Conservation (phyloP, 805 yeast genomes). For the Wickerhamiella slavikovae region DNA sequence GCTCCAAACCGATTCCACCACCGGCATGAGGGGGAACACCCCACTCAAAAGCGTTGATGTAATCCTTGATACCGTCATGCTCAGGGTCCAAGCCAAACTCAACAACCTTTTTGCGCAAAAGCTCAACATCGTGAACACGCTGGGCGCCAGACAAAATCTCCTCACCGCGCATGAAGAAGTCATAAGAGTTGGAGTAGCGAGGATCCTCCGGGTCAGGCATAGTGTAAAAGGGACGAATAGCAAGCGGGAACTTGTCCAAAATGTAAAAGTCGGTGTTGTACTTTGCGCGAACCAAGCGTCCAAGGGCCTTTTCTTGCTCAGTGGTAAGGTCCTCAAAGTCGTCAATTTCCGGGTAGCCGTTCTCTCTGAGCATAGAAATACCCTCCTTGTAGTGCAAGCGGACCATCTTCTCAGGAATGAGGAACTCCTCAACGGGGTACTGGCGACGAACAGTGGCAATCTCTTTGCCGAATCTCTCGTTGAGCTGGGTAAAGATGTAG, state of each 20-base stretch:
- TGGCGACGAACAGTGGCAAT: slow-evolving; percentile 81
- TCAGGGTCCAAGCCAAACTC: slow-evolving; percentile 67
- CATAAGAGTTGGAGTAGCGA: slow-evolving; percentile 89
- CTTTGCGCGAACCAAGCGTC: slow-evolving; percentile 77
- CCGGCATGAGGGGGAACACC: slow-evolving; percentile 99
- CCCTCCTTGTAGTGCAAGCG: slow-evolving; percentile 81
- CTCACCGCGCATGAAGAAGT: slow-evolving; percentile 99
- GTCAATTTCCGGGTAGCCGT: slow-evolving; percentile 57
- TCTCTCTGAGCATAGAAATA: slow-evolving; percentile 62
- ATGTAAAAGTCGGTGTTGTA: slow-evolving; percentile 96
- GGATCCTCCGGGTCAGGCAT: slow-evolving; percentile 95
- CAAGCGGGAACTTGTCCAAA: slow-evolving; percentile 94
- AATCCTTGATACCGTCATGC: slow-evolving; percentile 70
- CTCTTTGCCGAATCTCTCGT: slow-evolving; percentile 58
- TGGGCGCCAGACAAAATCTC: slow-evolving; percentile 99
- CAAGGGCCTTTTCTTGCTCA: slow-evolving; percentile 85
- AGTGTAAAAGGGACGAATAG: slow-evolving; percentile 94
- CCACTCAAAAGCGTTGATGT: slow-evolving; percentile 76
- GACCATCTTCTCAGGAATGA: slow-evolving; percentile 85
- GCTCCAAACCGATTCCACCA: slow-evolving; percentile 98
- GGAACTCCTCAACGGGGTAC: slow-evolving; percentile 94
- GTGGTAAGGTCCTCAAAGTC: slow-evolving; percentile 82
- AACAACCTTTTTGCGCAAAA: slow-evolving; percentile 62
- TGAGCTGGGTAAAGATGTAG: slow-evolving; percentile 71
- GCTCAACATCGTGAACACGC: slow-evolving; percentile 86